A percentile compares a stretch with the other conserved stretches of the same genome.
Evolutionary conservation across 805 yeast genomes (phyloP).

Genomic region (Ogataea angusta): DNA sequence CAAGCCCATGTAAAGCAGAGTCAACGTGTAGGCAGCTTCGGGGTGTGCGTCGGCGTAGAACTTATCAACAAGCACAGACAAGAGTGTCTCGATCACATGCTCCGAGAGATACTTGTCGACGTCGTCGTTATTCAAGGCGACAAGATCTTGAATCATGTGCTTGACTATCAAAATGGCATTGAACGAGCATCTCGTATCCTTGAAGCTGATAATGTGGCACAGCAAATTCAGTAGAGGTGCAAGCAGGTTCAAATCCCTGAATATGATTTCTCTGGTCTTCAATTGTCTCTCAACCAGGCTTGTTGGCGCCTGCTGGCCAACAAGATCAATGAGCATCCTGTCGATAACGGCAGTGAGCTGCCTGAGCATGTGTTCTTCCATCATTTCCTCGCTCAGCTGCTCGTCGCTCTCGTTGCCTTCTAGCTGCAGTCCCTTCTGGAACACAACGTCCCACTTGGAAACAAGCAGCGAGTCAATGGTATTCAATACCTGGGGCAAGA

Average conservation of each 20-base stretch:
- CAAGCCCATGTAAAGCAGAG: slow-evolving; percentile 72
- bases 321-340: slow-evolving; percentile 78
- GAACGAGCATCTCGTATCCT: slow-evolving; percentile 89
- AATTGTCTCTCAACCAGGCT: slow-evolving; percentile 55
- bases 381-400: slow-evolving; percentile 92
- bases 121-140: slow-evolving; percentile 60
- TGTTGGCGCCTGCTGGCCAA: slow-evolving; percentile 64
- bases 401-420: slow-evolving; percentile 64
- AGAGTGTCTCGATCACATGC: slow-evolving; percentile 64
- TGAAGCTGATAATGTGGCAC: slow-evolving; percentile 73
- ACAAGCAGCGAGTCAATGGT: slow-evolving; percentile 74
- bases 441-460: slow-evolving; percentile 72
- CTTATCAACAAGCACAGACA: slow-evolving; percentile 65
- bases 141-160: slow-evolving; percentile 64
- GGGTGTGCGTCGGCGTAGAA: slow-evolving; percentile 83
- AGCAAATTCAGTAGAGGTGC: slow-evolving; percentile 76
- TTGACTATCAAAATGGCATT: slow-evolving; percentile 82
- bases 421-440: slow-evolving; percentile 51
- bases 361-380: slow-evolving; percentile 92
- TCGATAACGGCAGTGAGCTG: slow-evolving; percentile 92
- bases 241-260: slow-evolving; percentile 60
- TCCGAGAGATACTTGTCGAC: slow-evolving; percentile 70
- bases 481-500: slow-evolving; percentile 71
- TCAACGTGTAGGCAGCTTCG: slow-evolving; percentile 88
- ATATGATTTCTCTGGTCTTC: slow-evolving; percentile 63